A percentile compares a stretch with the other conserved stretches of the same genome.
phyloP scores from a whole-genome alignment of 129 eudicot genomes.

The Gnaphalium uliginosum region DNA sequence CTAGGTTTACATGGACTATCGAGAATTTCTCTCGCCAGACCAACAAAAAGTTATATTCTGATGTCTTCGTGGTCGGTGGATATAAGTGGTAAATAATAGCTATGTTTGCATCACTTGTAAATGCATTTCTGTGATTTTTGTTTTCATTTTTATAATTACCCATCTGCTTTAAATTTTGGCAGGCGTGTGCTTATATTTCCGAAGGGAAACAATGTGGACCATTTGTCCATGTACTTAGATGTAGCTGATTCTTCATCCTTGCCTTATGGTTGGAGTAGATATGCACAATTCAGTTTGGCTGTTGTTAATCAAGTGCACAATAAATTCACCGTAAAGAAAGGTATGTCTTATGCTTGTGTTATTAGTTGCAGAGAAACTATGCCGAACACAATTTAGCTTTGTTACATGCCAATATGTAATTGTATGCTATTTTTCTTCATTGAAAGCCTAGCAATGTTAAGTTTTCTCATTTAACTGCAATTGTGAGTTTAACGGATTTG shows the following conservation, averaged over 20 bases:
- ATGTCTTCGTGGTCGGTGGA: slow-evolving; percentile 71
- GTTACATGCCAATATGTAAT: neutral
- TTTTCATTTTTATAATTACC: neutral
- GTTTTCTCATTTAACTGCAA: neutral
- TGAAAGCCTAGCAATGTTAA: neutral
- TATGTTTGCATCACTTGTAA: neutral
- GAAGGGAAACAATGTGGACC: slow-evolving; percentile 93
- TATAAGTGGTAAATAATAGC: slow-evolving; percentile 69
- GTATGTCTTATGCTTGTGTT: slow-evolving; percentile 35
- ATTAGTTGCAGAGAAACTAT: slow-evolving; percentile 12
- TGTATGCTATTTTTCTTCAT: neutral
- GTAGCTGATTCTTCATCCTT: slow-evolving; percentile 85
- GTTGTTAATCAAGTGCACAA: slow-evolving; percentile 74
- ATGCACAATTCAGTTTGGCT: slow-evolving; percentile 92
- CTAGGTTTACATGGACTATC: slow-evolving; percentile 84
- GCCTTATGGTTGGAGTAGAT: slow-evolving; percentile 98
- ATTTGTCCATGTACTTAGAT: slow-evolving; percentile 86
- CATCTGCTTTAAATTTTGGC: slow-evolving; percentile 28
- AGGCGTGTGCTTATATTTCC: slow-evolving; percentile 98
- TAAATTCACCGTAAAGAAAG: slow-evolving; percentile 75
- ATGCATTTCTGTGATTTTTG: neutral
- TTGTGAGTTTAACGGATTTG: neutral
- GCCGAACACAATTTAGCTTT: neutral
- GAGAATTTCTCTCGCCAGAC: slow-evolving; percentile 71
- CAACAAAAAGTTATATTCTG: slow-evolving; percentile 82